Base-by-base conservation (phyloP, 2,329 filamentous ascomycete species). In the Ophiosphaerella narmari region DNA sequence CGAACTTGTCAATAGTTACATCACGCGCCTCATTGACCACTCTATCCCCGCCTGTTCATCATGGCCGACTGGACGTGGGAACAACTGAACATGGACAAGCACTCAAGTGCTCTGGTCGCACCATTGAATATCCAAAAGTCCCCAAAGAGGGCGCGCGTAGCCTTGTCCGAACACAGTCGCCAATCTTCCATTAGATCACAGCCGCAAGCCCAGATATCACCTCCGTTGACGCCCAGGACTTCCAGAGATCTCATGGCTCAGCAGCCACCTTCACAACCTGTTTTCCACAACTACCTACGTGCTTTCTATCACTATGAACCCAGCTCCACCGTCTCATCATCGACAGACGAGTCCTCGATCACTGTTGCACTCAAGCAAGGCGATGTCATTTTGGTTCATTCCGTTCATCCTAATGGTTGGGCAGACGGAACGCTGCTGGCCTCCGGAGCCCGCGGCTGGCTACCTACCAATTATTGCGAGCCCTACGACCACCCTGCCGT, bases 381-480 rank as follows among this genome's bases (percentile, higher is more conserved):
- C 51, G 94, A 99, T 67, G 85, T 99, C 41, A 88, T 99, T 46
- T 77, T 99, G 50, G 89, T 99, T 18, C 94, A 99, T 74, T 97
- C 94, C 4, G 90, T 97, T 60, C 94, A 99, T 74, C 94, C 91
- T 53, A 99, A 97, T 77, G 94, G 94, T 62, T 99, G 94, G 94
- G 94, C 94, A 29, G 94, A 99, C 72, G 94, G 94, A 43, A 99
- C 94, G 1, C 79, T 97, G 35, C 77, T 99, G 54, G 83, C 88
- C 21, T 90, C 91, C 2, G 93, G 93, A 23, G 88, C 89, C 43
- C 84, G 94, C 61, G 94, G 94, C 55, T 99, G 94, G 94, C 79
- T 99, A 52, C 94, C 94, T 2, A 99, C 94, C 7, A 99, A 99
- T 74, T 99, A 97, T 73, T 99, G 94, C 78, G 92, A 97, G 70